Base-by-base conservation (phyloP, 2,329 filamentous ascomycete species). In the Graphilbum fragrans region DNA sequence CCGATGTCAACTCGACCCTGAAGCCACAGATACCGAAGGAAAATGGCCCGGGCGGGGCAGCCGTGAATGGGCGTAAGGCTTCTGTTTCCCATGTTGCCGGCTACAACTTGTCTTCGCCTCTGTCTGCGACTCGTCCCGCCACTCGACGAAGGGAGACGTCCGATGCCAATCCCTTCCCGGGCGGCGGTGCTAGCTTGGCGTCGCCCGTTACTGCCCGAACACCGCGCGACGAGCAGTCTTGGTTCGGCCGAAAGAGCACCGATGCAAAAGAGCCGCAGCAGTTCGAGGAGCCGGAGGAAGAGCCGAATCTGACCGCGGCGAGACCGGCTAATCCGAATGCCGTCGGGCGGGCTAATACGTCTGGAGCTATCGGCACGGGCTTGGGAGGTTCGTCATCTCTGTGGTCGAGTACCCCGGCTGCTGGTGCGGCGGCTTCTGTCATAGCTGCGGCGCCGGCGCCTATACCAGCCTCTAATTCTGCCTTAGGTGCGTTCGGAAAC, bases 1-100 rank as follows among this genome's bases (percentile, higher is more conserved):
- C 74, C 39, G 92, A 93, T 49, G 87, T 98, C 56, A 98, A 96
- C 60, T 95, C 92, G 29, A 83, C 87, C 27, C 68, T 95, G 51
- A 96, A 96, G 62, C 82, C 85, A 9, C 84, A 85, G 18, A 75
- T 78, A 25, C 82, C 85, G 54, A 90, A 85, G 45, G 78, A 80
- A 52, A 71, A 76, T 34, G 65, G 77, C 58, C 58, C 72, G 58
- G 59, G 72, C 61, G 58, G 72, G 57, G 69, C 40, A 11, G 34
- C 69, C 11, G 54, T 70, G 11, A 80, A 82, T 42, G 74, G 81
- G 38, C 83, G 90, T 43, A 95, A 94, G 63, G 70, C 79, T 16
- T 95, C 88, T 1, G 62, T 94, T 38, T 92, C 88, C 16, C 80
- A 85, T 48, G 77, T 72, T 39, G 72, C 70, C 44, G 70, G 72